These are phyloP conservation scores for Rhazya stricta DNA, from an alignment of 257 asterid genomes.

Conservation along the genomic window DNA sequence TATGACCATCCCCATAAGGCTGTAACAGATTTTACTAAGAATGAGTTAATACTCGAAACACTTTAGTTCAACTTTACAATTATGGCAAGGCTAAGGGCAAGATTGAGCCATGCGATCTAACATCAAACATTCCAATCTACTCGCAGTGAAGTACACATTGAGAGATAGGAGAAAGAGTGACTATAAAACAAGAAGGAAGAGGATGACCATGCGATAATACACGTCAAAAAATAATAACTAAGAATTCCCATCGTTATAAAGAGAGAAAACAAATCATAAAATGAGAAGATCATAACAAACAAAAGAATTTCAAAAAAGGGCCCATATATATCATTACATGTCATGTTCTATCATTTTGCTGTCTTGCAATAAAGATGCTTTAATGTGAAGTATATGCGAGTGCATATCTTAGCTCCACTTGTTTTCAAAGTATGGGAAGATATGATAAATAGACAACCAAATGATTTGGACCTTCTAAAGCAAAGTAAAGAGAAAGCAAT, in stretches of 20 bases:
- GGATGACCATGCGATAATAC: too few relatives aligned
- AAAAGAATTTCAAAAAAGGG: conserved; percentile 24
- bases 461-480: conserved; percentile 52
- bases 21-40: background rate
- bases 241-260: background rate
- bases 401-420: conserved; percentile 36
- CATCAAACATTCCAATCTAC: background rate
- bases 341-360: conserved; percentile 39
- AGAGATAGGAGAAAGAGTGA: too few relatives aligned
- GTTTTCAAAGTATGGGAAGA: conserved; percentile 22
- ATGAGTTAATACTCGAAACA: conserved; percentile 17
- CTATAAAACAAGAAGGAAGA: too few relatives aligned
- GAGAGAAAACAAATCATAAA: background rate
- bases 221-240: too few relatives aligned
- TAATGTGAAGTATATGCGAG: conserved; percentile 24
- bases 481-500: conserved; percentile 13
- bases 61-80: conserved; percentile 23
- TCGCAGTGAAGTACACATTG: too few relatives aligned
- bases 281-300: conserved; percentile 17
- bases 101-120: conserved; percentile 25
- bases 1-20: background rate
- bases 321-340: conserved; percentile 47
- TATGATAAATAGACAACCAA: conserved; percentile 30
- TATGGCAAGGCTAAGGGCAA: conserved; percentile 23
- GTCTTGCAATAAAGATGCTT: conserved; percentile 45